phyloP scores from a whole-genome alignment of 257 asterid species.

The Petunia secreta region DNA sequence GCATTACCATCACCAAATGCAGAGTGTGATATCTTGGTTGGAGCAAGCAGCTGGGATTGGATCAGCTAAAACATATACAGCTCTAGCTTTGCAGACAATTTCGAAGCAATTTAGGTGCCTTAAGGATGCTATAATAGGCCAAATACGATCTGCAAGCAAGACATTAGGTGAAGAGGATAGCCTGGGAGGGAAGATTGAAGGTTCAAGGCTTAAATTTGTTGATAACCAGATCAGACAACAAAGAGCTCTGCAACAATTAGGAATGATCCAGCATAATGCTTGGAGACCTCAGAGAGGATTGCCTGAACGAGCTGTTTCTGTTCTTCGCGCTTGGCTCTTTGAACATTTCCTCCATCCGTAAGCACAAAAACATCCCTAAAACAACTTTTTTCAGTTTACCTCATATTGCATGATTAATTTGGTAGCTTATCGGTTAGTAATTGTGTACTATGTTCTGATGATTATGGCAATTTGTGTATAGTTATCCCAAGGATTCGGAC shows the following conservation, averaged over 20 bases:
- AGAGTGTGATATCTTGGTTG: constrained; percentile 79
- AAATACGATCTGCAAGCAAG: constrained; percentile 68
- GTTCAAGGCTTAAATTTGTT: constrained; percentile 83
- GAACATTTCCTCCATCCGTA: constrained; percentile 99
- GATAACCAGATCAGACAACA: constrained; percentile 91
- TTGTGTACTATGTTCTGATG: not conserved
- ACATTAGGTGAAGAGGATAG: constrained; percentile 83
- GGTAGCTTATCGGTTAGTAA: not conserved
- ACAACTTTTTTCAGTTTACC: not conserved
- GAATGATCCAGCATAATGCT: constrained; percentile 98
- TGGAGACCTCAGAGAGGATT: constrained; percentile 99
- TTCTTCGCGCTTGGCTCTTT: constrained; percentile 97
- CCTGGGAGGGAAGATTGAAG: constrained; percentile 60
- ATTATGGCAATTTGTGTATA: constrained; percentile 32
- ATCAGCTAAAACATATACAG: constrained; percentile 86
- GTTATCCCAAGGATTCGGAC: constrained; percentile 97
- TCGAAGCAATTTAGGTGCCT: constrained; percentile 95
- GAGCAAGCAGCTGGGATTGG: constrained; percentile 91
- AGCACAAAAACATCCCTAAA: constrained; percentile 16
- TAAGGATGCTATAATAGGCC: constrained; percentile 83
- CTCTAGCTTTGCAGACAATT: constrained; percentile 84
- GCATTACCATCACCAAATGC: constrained; percentile 96
- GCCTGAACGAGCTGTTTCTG: constrained; percentile 93
- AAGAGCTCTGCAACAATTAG: constrained; percentile 93
- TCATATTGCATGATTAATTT: not conserved